Evolutionary conservation across 768 basidiomycete genomes (phyloP).

Genomic region (Suillus decipiens): DNA sequence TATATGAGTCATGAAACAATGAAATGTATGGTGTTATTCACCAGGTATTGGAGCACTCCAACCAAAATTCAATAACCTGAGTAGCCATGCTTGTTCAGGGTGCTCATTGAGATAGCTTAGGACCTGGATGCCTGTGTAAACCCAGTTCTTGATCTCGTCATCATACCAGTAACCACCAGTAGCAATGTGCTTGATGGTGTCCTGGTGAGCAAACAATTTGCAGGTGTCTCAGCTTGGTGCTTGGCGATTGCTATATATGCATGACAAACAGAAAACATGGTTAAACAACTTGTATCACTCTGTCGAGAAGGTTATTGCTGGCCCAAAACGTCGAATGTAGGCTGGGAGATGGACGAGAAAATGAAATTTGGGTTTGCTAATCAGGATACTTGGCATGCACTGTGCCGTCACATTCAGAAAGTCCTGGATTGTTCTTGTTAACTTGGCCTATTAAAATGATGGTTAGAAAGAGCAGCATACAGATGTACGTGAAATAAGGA

Average conservation of each 20-base stretch:
- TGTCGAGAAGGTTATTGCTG: slow-evolving; percentile 10
- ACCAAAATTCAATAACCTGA: neutral
- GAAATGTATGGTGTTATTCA: neutral
- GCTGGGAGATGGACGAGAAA: no score
- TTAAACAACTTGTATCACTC: slow-evolving; percentile 25
- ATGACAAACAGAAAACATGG: slow-evolving; percentile 25
- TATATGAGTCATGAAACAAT: no score
- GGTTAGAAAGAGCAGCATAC: no score
- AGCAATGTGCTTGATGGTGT: slow-evolving; percentile 15
- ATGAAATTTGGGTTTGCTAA: no score
- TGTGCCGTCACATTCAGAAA: no score
- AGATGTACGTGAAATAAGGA: no score
- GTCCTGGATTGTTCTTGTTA: no score
- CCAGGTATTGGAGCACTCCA: neutral
- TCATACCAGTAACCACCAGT: slow-evolving; percentile 18
- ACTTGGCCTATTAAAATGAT: no score
- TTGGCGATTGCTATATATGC: slow-evolving; percentile 31
- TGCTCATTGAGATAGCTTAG: neutral
- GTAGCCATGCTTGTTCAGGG: neutral
- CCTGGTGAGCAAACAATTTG: slow-evolving; percentile 8
- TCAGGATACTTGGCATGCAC: no score
- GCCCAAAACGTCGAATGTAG: no score
- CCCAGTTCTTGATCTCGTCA: neutral
- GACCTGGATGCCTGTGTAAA: neutral
- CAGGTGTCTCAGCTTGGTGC: slow-evolving; percentile 17